phyloP scores from a whole-genome alignment of 805 yeast species.

The Starmera dryadoides region DNA sequence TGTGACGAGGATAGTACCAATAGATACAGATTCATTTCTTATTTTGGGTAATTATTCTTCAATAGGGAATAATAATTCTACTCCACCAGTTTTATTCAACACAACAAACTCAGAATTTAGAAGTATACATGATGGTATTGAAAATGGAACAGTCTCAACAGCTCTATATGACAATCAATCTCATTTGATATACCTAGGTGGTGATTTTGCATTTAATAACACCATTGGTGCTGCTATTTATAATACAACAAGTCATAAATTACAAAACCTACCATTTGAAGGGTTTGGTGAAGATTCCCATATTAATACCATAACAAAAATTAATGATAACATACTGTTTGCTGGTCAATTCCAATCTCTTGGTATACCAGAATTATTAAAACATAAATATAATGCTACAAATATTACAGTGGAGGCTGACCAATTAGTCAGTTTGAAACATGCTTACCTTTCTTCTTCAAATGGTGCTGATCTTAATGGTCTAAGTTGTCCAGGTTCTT shows the following conservation, averaged over 20 bases:
- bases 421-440: slow-evolving; percentile 52
- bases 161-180: slow-evolving; percentile 40
- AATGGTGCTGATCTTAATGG: slow-evolving; percentile 24
- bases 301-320: slow-evolving; percentile 55
- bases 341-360: slow-evolving; percentile 66
- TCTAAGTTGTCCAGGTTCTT: slow-evolving; percentile 45
- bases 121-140: slow-evolving; percentile 18
- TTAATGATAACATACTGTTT: slow-evolving; percentile 54
- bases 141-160: slow-evolving; percentile 33
- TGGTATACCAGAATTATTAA: slow-evolving; percentile 20
- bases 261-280: slow-evolving; percentile 53
- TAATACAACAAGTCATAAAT: slow-evolving; percentile 34
- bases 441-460: slow-evolving; percentile 43
- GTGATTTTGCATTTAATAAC: slow-evolving; percentile 50
- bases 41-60: slow-evolving; percentile 18
- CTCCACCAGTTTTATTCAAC: slow-evolving; percentile 27
- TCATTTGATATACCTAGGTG: slow-evolving; percentile 68
- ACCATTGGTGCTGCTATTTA: slow-evolving; percentile 60
- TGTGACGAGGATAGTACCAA: slow-evolving; percentile 19
- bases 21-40: slow-evolving; percentile 25
- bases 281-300: slow-evolving; percentile 63
- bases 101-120: slow-evolving; percentile 18
- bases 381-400: slow-evolving; percentile 29
- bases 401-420: slow-evolving; percentile 41
- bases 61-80: slow-evolving; percentile 15